Conservation (phyloP, 805 yeast species). For the Zygotorulaspora sp. region DNA sequence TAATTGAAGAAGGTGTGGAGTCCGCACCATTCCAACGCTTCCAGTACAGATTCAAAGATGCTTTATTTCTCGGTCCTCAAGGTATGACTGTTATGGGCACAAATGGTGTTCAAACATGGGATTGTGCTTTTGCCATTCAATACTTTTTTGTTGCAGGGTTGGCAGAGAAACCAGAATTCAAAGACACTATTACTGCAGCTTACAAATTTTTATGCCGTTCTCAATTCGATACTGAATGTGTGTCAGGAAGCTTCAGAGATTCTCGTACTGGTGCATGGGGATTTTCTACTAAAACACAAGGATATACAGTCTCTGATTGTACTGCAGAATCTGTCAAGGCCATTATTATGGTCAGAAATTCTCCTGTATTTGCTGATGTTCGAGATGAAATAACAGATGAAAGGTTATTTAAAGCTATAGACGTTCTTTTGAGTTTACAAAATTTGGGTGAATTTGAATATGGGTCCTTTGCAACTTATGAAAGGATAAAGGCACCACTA, state of each 20-base stretch:
- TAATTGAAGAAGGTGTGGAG: conserved; percentile 61
- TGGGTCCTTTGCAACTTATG: conserved; percentile 93
- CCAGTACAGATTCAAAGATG: conserved; percentile 63
- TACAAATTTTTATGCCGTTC: conserved; percentile 72
- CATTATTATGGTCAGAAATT: conserved; percentile 79
- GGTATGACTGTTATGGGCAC: conserved; percentile 96
- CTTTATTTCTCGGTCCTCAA: conserved; percentile 76
- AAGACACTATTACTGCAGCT: conserved; percentile 56
- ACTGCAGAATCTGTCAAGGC: conserved; percentile 96
- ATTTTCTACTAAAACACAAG: conserved; percentile 91
- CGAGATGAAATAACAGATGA: conserved; percentile 50
- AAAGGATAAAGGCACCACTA: conserved; percentile 75
- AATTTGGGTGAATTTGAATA: conserved; percentile 72
- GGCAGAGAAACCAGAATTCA: conserved; percentile 63
- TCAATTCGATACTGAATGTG: conserved; percentile 81
- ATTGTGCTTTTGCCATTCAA: conserved; percentile 85
- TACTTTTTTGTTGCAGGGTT: conserved; percentile 75
- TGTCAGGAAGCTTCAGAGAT: conserved; percentile 75
- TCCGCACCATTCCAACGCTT: conserved; percentile 56
- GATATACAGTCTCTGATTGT: conserved; percentile 94
- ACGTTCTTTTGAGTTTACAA: conserved; percentile 69
- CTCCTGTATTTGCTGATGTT: conserved; percentile 46
- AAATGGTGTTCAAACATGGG: conserved; percentile 98
- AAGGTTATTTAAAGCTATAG: conserved; percentile 63
- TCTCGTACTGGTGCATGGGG: conserved; percentile 91